Evolutionary conservation across 2,329 filamentous ascomycete species (phyloP), one percentile per base, ranked within the genome.

Genomic region (Boeremia exigua): DNA sequence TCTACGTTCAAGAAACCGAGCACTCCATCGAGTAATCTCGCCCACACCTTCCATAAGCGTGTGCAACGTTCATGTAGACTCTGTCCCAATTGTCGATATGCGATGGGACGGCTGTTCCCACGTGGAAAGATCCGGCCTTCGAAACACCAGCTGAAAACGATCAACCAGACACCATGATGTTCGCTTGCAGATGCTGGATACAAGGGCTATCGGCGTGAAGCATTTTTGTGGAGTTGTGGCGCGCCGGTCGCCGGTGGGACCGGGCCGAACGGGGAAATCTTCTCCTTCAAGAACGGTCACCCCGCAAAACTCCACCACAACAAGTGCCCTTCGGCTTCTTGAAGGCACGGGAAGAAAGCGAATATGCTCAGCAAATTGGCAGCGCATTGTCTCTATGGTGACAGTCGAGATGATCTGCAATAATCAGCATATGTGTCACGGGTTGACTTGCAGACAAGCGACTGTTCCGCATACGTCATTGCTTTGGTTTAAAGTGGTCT

Each of bases 221-320:
- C 47, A 51, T 33, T 43, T 33, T 43, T 64, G 62, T 59, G 51
- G 52, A 48, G 59, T 49, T 46, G 51, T 42, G 48, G 54, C 54
- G 44, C 29, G 29, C 46, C 25, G 27, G 32, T n/a, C 14, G n/a
- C 27, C 12, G 25, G 23, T 27, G 12, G 36, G 38, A 34, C 3
- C 34, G 19, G 19, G 46, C 40, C 50, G 9, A n/a, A 65, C 48
- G 64, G 64, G 64, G 67, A 58, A 67, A 66, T 33, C 56, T 60
- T 63, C 67, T 63, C 62, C 62, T 53, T 61, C 12, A 8, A 42
- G 42, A 42, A 25, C n/a, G 30, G 23, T 32, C 12, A 6, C 53
- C 43, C 53, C 53, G 42, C 53, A 51, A 48, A 51, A 38, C 9
- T 27, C 40, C 25, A 38, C 48, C 47, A 6, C 37, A 44, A 34